Base-by-base conservation (phyloP, 2,329 filamentous ascomycete genomes). In the Colletotrichum trifolii region DNA sequence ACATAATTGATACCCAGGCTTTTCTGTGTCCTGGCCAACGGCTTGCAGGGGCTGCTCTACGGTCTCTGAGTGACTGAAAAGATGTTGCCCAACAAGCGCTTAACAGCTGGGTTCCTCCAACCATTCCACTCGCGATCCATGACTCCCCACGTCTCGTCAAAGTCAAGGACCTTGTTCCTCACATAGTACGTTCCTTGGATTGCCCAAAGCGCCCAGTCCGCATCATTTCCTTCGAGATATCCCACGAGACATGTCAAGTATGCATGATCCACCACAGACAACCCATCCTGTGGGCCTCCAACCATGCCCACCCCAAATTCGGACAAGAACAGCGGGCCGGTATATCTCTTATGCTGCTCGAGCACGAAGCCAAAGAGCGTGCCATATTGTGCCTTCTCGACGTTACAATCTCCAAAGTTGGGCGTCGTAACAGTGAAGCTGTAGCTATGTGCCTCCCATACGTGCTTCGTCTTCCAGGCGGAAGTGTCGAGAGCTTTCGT, bases 361-460 rank as follows among this genome's bases (percentile, higher is more conserved):
- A 87, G 77, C 9, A 87, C 77, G 72, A 86, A 87, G 6, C 85
- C 85, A 66, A 78, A 78, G 45, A 82, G 78, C 2, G 74, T 70
- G 15, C 85, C 84, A 66, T 85, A 83, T 64, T 81, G 71, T 33
- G 75, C 67, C 71, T 79, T 76, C 49, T 79, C 76, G 15, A 79
- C 42, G 42, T 71, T 73, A 74, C 85, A 87, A 69, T 75, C 76
- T 36, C 79, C 74, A 35, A 74, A 66, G 64, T 79, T 72, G 17
- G 77, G 77, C 66, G 79, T 83, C 4, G 79, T 83, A 11, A 84
- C 77, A 34, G 84, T 85, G 74, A 84, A 87, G 64, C 77, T 78
- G 78, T 88, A 89, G 36, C 82, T 79, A 75, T 89, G 86, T 71
- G 85, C 81, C 74, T 89, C 86, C 85, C 85, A 88, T 11, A 88